Conservation (phyloP, 108 stramenopile genomes). For the Seminavis robusta region DNA sequence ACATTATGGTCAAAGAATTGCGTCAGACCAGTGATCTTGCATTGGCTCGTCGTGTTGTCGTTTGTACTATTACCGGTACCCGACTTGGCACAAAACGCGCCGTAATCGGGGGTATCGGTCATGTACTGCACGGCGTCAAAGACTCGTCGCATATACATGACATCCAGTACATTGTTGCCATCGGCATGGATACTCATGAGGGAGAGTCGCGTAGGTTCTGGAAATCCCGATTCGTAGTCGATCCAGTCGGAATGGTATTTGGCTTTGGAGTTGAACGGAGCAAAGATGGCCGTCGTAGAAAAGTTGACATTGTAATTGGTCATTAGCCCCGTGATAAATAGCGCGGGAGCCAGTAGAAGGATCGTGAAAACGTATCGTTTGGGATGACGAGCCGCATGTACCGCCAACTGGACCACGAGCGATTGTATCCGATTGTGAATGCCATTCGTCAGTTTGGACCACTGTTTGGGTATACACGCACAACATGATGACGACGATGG, state of each 20-base stretch:
- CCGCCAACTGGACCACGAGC: no score
- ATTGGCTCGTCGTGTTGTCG: background rate
- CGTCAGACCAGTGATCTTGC: background rate
- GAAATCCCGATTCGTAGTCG: constrained; percentile 9
- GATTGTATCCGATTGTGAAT: no score
- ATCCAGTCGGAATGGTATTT: constrained; percentile 11
- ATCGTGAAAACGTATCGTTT: background rate
- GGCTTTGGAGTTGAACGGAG: background rate
- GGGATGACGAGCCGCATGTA: no score
- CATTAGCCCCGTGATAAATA: background rate
- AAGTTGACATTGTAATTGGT: constrained; percentile 10
- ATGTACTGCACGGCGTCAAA: constrained; percentile 6
- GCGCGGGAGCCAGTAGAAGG: background rate
- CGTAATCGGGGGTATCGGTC: constrained; percentile 10
- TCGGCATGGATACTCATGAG: constrained; percentile 14
- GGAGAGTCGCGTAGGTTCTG: background rate
- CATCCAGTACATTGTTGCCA: constrained; percentile 10
- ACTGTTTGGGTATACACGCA: no score
- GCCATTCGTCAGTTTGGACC: no score
- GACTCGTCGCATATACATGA: constrained; percentile 1
- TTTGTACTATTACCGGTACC: background rate
- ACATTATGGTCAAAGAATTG: constrained; percentile 7
- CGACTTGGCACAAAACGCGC: constrained; percentile 2
- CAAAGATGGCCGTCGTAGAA: background rate
- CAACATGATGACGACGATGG: no score